Base-by-base conservation (phyloP, 495 filamentous ascomycete species). In the Penicillium fimorum region DNA sequence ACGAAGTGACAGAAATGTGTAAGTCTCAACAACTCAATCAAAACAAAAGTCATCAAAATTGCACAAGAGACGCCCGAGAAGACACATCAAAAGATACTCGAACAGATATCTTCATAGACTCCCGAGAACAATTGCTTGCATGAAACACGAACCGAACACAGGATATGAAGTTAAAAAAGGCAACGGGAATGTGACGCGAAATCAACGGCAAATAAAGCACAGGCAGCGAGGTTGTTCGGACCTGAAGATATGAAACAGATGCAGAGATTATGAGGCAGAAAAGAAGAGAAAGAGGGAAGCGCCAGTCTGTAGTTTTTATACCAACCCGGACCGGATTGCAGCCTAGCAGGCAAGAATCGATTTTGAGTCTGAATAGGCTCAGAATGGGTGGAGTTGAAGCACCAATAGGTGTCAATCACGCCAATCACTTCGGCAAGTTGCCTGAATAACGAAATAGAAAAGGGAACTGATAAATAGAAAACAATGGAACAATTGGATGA, bases 381-480 rank as follows among this genome's bases (percentile, higher is more conserved):
- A 29, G 40, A 18, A 30, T 43, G 3, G 11, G 24, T 17, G 24
- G 33, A 11, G 2, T 32, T 15, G 25, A 43, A 18, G 22, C 49
- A 17, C 27, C 35, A 51, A 51, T 30, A 18, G 24, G 35, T 9
- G 25, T n/a, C 37, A 51, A 51, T 51, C 33, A 18, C 35, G 24
- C 6, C 48, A 40, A 41, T 50, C 20, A 20, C 48, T 30, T 42
- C 37, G 13, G 27, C n/a, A 25, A 32, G 12, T 6, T 32, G 8
- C 18, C 22, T 35, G 30, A 29, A 1, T 15, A 8, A 56, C 29
- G 13, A 18, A 30, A 27, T 20, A 13, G 24, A 8, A 29, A 22
- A 11, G 8, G 15, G n/a, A 10, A 37, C 22, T 11, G 35, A 51
- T 51, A 22, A 41, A 51, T n/a, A 41, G 11, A 15, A 17, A 51